A percentile compares a stretch with the other conserved stretches of the same genome.
These are phyloP conservation scores for Erodium moschatum DNA, from an alignment of 441 rosid species.

Conservation along the genomic window DNA sequence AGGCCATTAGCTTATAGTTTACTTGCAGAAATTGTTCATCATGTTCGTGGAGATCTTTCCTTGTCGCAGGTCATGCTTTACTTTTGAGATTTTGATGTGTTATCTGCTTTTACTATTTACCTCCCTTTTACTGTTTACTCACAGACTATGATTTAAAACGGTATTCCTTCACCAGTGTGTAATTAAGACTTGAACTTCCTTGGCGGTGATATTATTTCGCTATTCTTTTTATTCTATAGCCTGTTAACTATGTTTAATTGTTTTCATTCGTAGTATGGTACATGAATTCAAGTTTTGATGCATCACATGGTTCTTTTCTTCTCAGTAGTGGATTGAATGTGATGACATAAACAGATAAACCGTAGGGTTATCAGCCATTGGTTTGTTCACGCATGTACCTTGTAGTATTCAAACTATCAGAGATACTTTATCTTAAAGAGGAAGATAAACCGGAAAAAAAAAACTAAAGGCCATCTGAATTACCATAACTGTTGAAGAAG, in stretches of 20 bases:
- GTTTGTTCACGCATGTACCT: background rate
- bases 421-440: background rate
- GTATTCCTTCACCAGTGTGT: constrained; percentile 9
- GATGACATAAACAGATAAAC: background rate
- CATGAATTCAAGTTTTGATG: background rate
- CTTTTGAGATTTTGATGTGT: background rate
- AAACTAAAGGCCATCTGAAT: background rate
- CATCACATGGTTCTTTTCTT: background rate
- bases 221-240: background rate
- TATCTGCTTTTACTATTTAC: constrained; percentile 7
- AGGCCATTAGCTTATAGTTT: constrained; percentile 98
- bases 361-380: background rate
- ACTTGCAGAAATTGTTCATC: constrained; percentile 97
- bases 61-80: constrained; percentile 57
- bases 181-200: constrained; percentile 2
- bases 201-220: background rate
- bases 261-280: background rate
- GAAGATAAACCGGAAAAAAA: background rate
- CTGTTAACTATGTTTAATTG: background rate
- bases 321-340: background rate
- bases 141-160: constrained; percentile 11
- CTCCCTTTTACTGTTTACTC: no score
- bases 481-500: background rate
- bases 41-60: constrained; percentile 88
- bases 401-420: background rate